These are phyloP conservation scores for Pseudogymnoascus pannorum DNA, from an alignment of 2,329 filamentous ascomycete species.

Conservation along the genomic window DNA sequence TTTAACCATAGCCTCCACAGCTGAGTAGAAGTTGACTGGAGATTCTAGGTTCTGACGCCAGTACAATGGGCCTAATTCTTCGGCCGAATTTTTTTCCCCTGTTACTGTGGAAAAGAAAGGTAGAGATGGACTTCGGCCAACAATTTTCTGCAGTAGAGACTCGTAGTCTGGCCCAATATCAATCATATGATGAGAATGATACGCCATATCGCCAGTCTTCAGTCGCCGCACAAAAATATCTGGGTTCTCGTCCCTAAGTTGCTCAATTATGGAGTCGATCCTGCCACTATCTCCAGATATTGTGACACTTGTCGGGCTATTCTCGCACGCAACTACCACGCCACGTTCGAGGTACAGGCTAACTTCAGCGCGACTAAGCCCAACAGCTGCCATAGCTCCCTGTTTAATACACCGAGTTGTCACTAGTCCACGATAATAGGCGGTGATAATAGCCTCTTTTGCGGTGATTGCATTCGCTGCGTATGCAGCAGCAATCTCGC, in stretches of 20 bases:
- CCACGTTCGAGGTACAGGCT: conserved; percentile 9
- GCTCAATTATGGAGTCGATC: conserved; percentile 20
- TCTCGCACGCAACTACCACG: conserved; percentile 29
- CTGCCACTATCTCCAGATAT: conserved; percentile 17
- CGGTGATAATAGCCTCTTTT: conserved; percentile 33
- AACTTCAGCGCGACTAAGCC: conserved; percentile 16
- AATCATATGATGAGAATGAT: conserved; percentile 31
- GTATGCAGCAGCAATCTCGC: conserved; percentile 43
- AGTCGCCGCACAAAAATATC: conserved; percentile 17
- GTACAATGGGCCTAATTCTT: conserved; percentile 27
- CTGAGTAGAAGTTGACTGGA: conserved; percentile 33
- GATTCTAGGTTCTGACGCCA: conserved; percentile 40
- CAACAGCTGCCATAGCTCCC: conserved; percentile 50
- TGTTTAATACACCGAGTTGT: conserved; percentile 24
- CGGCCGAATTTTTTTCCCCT: conserved; percentile 11
- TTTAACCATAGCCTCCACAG: conserved; percentile 17
- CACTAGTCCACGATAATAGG: conserved; percentile 34
- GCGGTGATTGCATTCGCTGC: conserved; percentile 30
- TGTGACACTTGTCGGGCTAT: conserved; percentile 23
- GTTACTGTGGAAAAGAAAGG: not conserved
- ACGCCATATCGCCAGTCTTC: conserved; percentile 20
- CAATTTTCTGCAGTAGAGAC: not conserved
- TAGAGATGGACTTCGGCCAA: not conserved
- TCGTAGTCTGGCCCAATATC: conserved; percentile 23
- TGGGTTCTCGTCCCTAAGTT: conserved; percentile 14